Evolutionary conservation across 805 yeast genomes (phyloP).

Genomic region (Wickerhamomyces mucosus): DNA sequence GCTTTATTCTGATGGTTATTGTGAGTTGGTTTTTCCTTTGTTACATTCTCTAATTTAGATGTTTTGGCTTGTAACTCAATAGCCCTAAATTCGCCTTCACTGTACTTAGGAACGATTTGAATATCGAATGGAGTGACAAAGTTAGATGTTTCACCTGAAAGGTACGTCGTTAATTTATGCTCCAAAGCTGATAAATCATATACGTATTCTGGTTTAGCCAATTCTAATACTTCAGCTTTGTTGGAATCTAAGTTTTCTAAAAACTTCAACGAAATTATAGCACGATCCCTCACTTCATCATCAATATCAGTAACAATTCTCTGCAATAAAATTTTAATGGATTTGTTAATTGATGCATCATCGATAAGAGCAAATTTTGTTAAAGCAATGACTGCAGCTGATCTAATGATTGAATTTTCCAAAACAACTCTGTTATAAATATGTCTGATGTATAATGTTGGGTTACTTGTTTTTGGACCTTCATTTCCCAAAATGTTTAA

Average conservation of each 20-base stretch:
- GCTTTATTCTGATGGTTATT: slow-evolving; percentile 3
- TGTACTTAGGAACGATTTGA: slow-evolving; percentile 49
- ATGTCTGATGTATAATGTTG: slow-evolving; percentile 88
- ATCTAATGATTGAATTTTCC: slow-evolving; percentile 90
- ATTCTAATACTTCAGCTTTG: slow-evolving; percentile 30
- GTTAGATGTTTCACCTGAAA: slow-evolving; percentile 33
- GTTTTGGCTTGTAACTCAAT: slow-evolving; percentile 49
- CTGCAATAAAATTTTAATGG: slow-evolving; percentile 64
- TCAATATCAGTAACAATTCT: slow-evolving; percentile 85
- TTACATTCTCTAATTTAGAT: slow-evolving; percentile 21
- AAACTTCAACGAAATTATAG: slow-evolving; percentile 73
- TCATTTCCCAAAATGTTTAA: slow-evolving; percentile 88
- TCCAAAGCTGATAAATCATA: slow-evolving; percentile 76
- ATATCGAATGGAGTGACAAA: slow-evolving; percentile 61
- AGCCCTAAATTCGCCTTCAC: slow-evolving; percentile 62
- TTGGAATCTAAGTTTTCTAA: slow-evolving; percentile 30
- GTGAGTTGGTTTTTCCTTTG: slow-evolving; percentile 7
- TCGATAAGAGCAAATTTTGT: slow-evolving; percentile 72
- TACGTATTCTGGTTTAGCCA: slow-evolving; percentile 57
- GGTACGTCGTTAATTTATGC: slow-evolving; percentile 61
- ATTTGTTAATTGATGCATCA: slow-evolving; percentile 55
- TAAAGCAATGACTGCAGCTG: slow-evolving; percentile 89
- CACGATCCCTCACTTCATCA: slow-evolving; percentile 98
- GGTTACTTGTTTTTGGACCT: slow-evolving; percentile 81
- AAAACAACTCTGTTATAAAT: slow-evolving; percentile 94